Base-by-base conservation (phyloP, 2,329 filamentous ascomycete species). In the Penicillium sp. region DNA sequence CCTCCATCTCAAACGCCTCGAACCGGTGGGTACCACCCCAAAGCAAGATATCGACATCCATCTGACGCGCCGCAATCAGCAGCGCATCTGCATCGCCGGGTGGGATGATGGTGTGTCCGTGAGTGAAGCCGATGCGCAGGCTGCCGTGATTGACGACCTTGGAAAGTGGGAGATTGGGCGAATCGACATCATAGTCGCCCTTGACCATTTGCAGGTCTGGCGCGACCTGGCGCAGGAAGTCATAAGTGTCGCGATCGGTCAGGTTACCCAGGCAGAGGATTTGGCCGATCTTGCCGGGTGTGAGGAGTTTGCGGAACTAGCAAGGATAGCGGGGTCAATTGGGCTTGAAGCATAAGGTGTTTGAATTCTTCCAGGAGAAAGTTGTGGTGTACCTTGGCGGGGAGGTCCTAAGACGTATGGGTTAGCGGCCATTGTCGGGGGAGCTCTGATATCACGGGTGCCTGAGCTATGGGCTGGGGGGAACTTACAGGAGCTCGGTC, bases 301-400 rank as follows among this genome's bases (percentile, higher is more conserved):
- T 89, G 70, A 93, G 88, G 70, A 93, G 89, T 76, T 93, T 93
- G 76, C 91, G 92, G 83, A 93, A 93, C 90, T 93, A 76, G 52
- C 60, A 67, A 65, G 30, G 58, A 55, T n/a, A 13, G 42, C 60
- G 57, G 43, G 42, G 52, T 57, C 33, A 51, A 19, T 11, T 26
- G 22, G 16, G n/a, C 6, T 6, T 37, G 13, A 19, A 19, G 10
- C n/a, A 48, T 16, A 16, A 37, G 19, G 19, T 46, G 14, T 40
- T 28, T 13, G 30, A 13, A 11, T 33, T 4, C 3, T 33, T 11
- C 3, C 30, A 8, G 25, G 10, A n/a, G 26, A 38, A 28, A 10
- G 19, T 5, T 30, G 35, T 28, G 26, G 33, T 66, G 68, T 83
- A 93, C 92, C 88, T 96, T 96, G 77, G 89, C 84, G 61, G 93